Evolutionary conservation across 768 basidiomycete species (phyloP).

Genomic region (Hortiboletus campestris): DNA sequence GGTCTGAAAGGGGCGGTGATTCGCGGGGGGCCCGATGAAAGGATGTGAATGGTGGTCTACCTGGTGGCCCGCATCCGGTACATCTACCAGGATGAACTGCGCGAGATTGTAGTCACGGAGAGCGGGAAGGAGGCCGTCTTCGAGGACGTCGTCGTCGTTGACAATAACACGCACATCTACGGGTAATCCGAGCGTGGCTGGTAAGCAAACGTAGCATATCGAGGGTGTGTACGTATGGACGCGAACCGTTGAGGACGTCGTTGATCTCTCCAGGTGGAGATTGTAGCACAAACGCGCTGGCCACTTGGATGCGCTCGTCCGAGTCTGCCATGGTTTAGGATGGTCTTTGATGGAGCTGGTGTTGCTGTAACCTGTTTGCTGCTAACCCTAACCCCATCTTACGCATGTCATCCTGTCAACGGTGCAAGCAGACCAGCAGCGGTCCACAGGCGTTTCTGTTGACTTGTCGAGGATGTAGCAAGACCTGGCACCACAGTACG

Average conservation of each 20-base stretch:
- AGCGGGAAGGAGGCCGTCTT: conserved; percentile 73
- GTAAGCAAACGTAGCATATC: not conserved
- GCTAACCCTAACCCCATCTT: conserved; percentile 28
- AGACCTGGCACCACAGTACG: conserved; percentile 36
- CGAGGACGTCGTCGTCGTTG: conserved; percentile 79
- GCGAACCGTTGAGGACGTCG: conserved; percentile 85
- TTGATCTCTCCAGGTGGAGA: conserved; percentile 96
- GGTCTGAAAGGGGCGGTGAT: conserved; percentile 47
- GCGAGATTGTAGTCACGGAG: conserved; percentile 82
- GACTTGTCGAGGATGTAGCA: conserved; percentile 33
- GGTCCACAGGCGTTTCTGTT: conserved; percentile 32
- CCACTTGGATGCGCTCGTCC: conserved; percentile 65
- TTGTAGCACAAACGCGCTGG: conserved; percentile 79
- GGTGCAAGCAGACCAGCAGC: conserved; percentile 27
- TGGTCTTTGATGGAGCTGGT: not conserved
- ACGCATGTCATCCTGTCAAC: conserved; percentile 15
- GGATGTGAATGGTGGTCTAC: conserved; percentile 37
- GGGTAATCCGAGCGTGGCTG: conserved; percentile 13
- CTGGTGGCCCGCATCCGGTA: conserved; percentile 74
- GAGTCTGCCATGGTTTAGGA: conserved; percentile 45
- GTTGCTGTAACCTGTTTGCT: not conserved
- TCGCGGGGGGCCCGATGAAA: not conserved
- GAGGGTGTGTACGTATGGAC: not conserved
- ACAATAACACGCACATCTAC: conserved; percentile 90
- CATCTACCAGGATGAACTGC: conserved; percentile 85